Evolutionary conservation across 139 green algal genomes (phyloP).

Genomic region (Haematococcus sp.): DNA sequence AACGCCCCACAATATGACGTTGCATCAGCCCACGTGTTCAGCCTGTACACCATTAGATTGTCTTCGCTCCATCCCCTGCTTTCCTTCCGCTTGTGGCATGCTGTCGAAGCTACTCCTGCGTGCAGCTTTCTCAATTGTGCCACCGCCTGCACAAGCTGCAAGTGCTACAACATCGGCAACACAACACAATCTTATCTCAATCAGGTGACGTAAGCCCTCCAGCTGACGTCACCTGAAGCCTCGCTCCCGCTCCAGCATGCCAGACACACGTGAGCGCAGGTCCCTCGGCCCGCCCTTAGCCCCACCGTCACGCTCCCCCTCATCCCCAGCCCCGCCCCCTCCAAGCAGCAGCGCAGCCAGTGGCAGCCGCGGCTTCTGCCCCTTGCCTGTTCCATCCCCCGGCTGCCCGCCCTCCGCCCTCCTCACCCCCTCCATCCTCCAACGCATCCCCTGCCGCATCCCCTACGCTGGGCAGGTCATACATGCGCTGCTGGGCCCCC

Average conservation of each 20-base stretch:
- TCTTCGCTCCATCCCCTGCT: too few species aligned
- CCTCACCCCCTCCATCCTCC: not conserved
- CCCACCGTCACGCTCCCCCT: not conserved
- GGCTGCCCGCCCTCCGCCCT: not conserved
- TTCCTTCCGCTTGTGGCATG: too few species aligned
- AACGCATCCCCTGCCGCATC: not conserved
- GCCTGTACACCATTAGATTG: too few species aligned
- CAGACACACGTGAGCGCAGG: constrained; percentile 30
- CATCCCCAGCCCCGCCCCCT: not conserved
- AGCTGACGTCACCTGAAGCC: not conserved
- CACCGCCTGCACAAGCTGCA: too few species aligned
- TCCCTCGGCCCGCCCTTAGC: not conserved
- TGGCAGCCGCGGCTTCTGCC: constrained; percentile 4
- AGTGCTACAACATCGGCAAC: too few species aligned
- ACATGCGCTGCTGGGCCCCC: not conserved
- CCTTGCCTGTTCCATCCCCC: not conserved
- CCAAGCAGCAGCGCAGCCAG: constrained; percentile 3
- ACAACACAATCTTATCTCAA: too few species aligned
- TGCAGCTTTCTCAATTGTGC: too few species aligned
- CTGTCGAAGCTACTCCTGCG: too few species aligned
- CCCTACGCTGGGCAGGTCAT: not conserved
- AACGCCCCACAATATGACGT: too few species aligned
- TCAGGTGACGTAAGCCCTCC: too few species aligned
- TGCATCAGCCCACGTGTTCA: too few species aligned
- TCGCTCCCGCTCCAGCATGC: constrained; percentile 45